Evolutionary conservation across 2,329 filamentous ascomycete species (phyloP).

Genomic region (Aspergillus piperis): DNA sequence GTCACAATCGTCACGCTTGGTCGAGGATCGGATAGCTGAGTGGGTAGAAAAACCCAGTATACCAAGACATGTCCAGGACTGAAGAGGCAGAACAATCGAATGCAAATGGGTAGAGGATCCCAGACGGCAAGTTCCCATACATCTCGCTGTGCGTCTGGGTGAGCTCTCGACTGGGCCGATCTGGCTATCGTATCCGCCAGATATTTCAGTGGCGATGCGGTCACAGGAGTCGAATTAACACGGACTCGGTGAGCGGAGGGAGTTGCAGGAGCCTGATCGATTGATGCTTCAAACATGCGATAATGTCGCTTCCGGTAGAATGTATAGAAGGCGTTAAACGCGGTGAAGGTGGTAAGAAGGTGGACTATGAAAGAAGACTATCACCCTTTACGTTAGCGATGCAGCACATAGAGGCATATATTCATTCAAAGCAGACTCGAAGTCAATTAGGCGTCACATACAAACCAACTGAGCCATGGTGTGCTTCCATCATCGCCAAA

Average conservation of each 20-base stretch:
- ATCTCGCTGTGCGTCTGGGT: constrained; percentile 73
- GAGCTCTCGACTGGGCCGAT: constrained; percentile 77
- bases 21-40: constrained; percentile 70
- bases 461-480: constrained; percentile 70
- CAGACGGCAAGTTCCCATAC: constrained; percentile 95
- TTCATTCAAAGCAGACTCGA: neutral
- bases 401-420: neutral
- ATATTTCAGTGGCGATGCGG: constrained; percentile 76
- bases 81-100: constrained; percentile 85
- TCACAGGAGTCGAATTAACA: constrained; percentile 78
- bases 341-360: constrained; percentile 65
- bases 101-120: constrained; percentile 83
- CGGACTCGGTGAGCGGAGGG: constrained; percentile 85
- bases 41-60: constrained; percentile 84
- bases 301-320: constrained; percentile 82
- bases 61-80: constrained; percentile 90
- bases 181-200: constrained; percentile 69
- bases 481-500: constrained; percentile 69
- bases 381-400: neutral
- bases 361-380: constrained; percentile 73
- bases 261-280: constrained; percentile 74
- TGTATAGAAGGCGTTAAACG: constrained; percentile 76
- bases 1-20: constrained; percentile 86
- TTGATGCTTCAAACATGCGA: constrained; percentile 82
- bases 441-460: constrained; percentile 40